Base-by-base conservation (phyloP, 2,329 filamentous ascomycete genomes). In the Chrysoporthe deuterocubensis region DNA sequence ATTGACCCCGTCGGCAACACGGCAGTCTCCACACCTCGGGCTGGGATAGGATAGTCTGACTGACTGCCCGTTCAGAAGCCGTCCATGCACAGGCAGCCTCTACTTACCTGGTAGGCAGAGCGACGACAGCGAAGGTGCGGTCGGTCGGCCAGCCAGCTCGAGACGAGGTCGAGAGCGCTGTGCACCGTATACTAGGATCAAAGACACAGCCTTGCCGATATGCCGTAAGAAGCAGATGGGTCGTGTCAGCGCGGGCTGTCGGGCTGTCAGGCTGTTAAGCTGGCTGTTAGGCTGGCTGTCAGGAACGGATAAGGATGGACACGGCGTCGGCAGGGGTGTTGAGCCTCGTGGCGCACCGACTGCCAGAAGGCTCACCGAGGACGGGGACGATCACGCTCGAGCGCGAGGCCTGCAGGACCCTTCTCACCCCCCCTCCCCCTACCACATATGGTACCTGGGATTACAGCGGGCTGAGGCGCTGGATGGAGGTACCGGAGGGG, bases 301-400 rank as follows among this genome's bases (percentile, higher is more conserved):
- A n/a, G 13, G 46, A 21, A 11, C 7, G 18, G 4, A 11, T 9
- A 50, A 8, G 7, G 21, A 26, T 52, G n/a, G 7, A 26, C 18
- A 26, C 21, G 46, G 46, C 21, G n/a, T 14, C 48, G 48, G 48
- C 48, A 50, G 48, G 48, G 48, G 48, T 50, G 8, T 50, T 50
- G 48, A 52, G 48, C 48, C 48, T 52, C 48, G 48, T 52, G 48
- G 11, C 32, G 50, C 50, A 54, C 50, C 50, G 50, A 54, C 14
- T 44, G 21, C 58, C n/a, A 61, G 58, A 61, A 61, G 58, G 42
- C 58, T 61, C 58, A 61, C 58, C 58, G 58, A 61, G 58, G 21
- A 61, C 14, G 58, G 43, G 58, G 58, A 13, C 16, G 42, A 26
- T 61, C 4, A 18, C 14, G 40, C 13, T 48, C n/a, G 14, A 13